A percentile compares a stretch with the other conserved stretches of the same genome.
These are phyloP conservation scores for Lablab purpureus DNA, from an alignment of 306 rosid species.

Conservation along the genomic window DNA sequence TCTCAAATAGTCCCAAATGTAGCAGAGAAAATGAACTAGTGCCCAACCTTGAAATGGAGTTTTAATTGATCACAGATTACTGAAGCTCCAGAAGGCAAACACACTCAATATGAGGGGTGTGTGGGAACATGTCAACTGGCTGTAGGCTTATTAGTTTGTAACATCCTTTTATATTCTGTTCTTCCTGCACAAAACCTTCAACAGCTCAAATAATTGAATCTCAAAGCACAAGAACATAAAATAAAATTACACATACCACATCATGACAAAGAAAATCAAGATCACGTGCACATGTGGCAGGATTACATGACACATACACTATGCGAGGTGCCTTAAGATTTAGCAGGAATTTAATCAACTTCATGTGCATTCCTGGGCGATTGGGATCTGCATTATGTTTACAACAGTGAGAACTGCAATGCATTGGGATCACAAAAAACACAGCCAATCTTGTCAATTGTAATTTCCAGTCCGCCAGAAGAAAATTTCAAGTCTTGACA, in stretches of 20 bases:
- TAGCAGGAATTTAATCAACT: constrained; percentile 86
- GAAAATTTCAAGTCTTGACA: constrained; percentile 32
- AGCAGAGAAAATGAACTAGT: constrained; percentile 35
- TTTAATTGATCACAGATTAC: constrained; percentile 43
- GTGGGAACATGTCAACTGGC: constrained; percentile 99
- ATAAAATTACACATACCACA: constrained; percentile 70
- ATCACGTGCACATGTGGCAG: constrained; percentile 95
- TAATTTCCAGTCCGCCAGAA: constrained; percentile 21
- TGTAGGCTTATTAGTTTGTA: constrained; percentile 81
- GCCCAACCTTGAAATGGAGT: constrained; percentile 45
- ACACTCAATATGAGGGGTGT: constrained; percentile 97
- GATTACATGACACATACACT: constrained; percentile 96
- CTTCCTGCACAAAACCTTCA: constrained; percentile 62
- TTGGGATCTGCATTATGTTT: constrained; percentile 77
- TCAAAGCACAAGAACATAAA: constrained; percentile 20
- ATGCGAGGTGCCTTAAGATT: constrained; percentile 79
- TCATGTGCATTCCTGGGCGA: constrained; percentile 99
- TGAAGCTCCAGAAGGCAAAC: constrained; percentile 86
- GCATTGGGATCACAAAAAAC: constrained; percentile 27
- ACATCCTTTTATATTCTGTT: constrained; percentile 79
- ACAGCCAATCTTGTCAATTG: neutral
- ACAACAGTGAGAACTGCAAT: constrained; percentile 28
- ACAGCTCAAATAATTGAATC: constrained; percentile 45
- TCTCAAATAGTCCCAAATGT: constrained; percentile 32
- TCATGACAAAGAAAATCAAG: constrained; percentile 96